Conservation (phyloP, 805 yeast genomes). For the Lipomyces chichibuensis region DNA sequence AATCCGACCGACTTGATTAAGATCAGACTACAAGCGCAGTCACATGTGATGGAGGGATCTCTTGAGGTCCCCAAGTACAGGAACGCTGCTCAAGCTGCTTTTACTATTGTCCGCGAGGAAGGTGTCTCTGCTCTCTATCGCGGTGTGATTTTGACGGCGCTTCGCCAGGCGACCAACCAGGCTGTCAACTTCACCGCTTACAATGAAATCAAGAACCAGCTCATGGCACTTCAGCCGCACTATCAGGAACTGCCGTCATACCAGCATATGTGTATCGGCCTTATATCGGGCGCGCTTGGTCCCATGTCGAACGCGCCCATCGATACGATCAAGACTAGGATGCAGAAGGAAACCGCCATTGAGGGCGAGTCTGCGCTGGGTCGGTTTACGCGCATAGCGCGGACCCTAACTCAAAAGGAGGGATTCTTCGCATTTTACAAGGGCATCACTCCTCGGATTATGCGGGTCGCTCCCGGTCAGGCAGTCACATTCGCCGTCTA, state of each 20-base stretch:
- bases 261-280: constrained; percentile 91
- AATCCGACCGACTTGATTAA: constrained; percentile 98
- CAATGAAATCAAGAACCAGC: constrained; percentile 81
- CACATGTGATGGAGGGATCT: constrained; percentile 85
- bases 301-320: constrained; percentile 97
- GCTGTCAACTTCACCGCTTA: constrained; percentile 98
- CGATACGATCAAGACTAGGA: constrained; percentile 94
- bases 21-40: constrained; percentile 94
- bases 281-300: constrained; percentile 94
- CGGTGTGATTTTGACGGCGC: constrained; percentile 94
- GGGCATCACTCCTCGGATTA: constrained; percentile 97
- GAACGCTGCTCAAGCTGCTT: constrained; percentile 89
- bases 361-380: constrained; percentile 67
- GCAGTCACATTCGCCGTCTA: constrained; percentile 98
- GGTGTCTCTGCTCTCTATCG: constrained; percentile 87
- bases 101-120: constrained; percentile 83
- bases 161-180: constrained; percentile 97
- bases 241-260: constrained; percentile 75
- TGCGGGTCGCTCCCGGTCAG: constrained; percentile 99
- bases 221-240: constrained; percentile 57
- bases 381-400: constrained; percentile 79
- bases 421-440: constrained; percentile 88
- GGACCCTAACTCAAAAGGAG: constrained; percentile 81
- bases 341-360: constrained; percentile 82
- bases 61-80: constrained; percentile 79